Percentiles rank a stretch among this genome's conserved stretches.
Conservation (phyloP, 1,284 basidiomycete species). For the Ceratobasidium sp. region DNA sequence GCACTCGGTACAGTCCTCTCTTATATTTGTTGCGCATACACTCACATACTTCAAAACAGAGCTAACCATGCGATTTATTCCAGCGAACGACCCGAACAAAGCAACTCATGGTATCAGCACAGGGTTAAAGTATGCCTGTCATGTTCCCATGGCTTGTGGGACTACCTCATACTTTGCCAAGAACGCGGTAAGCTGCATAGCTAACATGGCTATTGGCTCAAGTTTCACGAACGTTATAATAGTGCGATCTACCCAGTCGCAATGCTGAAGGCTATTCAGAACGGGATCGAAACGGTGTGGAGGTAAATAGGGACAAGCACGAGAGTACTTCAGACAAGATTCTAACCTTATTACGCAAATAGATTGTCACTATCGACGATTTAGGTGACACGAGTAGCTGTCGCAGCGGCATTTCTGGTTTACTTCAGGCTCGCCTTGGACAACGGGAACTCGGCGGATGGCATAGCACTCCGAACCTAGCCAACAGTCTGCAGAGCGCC, state of each 20-base stretch:
- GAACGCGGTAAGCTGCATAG: not conserved
- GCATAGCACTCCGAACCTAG: conserved; percentile 2
- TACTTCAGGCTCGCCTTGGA: not conserved
- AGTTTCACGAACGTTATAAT: not conserved
- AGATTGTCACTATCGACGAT: conserved; percentile 36
- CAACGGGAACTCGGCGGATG: not conserved
- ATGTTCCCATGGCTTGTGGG: conserved; percentile 28
- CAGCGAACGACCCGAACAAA: conserved; percentile 1
- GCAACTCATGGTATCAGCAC: conserved; percentile 20
- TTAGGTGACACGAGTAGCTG: not conserved
- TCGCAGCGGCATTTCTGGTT: conserved; percentile 2
- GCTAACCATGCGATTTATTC: conserved; percentile 21
- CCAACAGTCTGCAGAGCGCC: not conserved
- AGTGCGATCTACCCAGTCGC: not conserved
- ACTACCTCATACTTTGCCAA: conserved; percentile 2
- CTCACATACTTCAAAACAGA: not conserved
- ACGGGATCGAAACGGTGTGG: not conserved
- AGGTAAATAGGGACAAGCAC: not conserved
- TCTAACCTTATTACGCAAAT: not conserved
- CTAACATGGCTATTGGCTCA: not conserved
- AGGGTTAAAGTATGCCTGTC: conserved; percentile 28
- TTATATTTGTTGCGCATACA: not conserved
- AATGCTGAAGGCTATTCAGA: not conserved
- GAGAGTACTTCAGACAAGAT: not conserved
- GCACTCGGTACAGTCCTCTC: not conserved